Evolutionary conservation across 352 stramenopile genomes (phyloP).

Genomic region (Phytophthora tentaculata): DNA sequence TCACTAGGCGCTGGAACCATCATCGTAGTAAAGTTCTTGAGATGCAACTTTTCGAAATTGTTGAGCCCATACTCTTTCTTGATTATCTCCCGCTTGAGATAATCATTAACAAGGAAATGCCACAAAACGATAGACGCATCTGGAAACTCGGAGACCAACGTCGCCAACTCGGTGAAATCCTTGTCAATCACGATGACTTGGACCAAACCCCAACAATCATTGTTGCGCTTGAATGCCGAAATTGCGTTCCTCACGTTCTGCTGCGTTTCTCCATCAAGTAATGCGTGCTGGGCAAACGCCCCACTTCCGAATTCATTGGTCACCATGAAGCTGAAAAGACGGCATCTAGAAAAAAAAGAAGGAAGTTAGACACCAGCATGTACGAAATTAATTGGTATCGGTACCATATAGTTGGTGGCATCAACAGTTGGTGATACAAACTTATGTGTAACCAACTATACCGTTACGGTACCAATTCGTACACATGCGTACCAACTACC

Average conservation of each 20-base stretch:
- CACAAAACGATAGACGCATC: not conserved
- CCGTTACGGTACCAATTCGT: too few species aligned
- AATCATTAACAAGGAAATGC: slow-evolving; percentile 6
- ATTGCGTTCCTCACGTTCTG: not conserved
- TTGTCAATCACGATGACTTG: slow-evolving; percentile 10
- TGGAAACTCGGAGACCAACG: slow-evolving; percentile 4
- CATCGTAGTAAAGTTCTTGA: too few species aligned
- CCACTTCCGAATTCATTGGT: slow-evolving; percentile 9
- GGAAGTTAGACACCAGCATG: too few species aligned
- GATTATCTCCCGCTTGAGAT: slow-evolving; percentile 2
- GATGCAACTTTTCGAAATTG: too few species aligned
- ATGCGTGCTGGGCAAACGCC: slow-evolving; percentile 14
- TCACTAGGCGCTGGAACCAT: too few species aligned
- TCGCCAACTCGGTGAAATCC: slow-evolving; percentile 3
- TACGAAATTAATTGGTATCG: not conserved
- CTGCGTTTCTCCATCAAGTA: slow-evolving; percentile 10
- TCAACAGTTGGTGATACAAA: too few species aligned
- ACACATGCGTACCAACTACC: too few species aligned
- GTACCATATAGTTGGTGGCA: not conserved
- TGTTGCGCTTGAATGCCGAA: slow-evolving; percentile 16
- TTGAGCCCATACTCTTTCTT: too few species aligned
- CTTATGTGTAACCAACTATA: too few species aligned
- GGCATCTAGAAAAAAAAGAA: slow-evolving; percentile 1
- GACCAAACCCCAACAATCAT: not conserved
- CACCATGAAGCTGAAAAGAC: slow-evolving; percentile 13